These are phyloP conservation scores for Solanum medicagineum DNA, from an alignment of 257 asterid genomes.

Conservation along the genomic window DNA sequence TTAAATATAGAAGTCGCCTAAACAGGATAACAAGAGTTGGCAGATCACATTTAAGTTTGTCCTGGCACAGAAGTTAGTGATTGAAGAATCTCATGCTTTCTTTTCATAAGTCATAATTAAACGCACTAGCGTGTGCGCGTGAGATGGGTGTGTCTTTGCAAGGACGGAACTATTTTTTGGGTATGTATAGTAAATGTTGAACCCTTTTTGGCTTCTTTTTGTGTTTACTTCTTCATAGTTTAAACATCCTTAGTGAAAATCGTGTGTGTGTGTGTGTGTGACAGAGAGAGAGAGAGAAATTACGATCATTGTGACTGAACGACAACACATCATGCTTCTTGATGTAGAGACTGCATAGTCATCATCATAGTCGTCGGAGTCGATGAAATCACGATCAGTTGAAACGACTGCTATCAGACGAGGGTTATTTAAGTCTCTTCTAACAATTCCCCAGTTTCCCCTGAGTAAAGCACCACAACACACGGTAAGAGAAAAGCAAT, in stretches of 20 bases:
- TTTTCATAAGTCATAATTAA: neutral
- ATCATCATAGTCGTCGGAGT: constrained; percentile 36
- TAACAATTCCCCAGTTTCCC: constrained; percentile 87
- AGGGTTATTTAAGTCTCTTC: constrained; percentile 62
- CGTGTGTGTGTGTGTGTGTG: neutral
- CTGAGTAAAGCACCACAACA: constrained; percentile 23
- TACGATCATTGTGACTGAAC: constrained; percentile 67
- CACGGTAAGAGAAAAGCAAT: neutral
- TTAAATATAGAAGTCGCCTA: neutral
- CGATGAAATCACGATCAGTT: constrained; percentile 39
- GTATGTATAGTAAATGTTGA: no score
- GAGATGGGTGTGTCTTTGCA: neutral
- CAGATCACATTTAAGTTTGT: neutral
- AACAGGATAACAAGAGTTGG: neutral
- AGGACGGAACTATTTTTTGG: no score
- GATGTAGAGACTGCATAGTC: constrained; percentile 55
- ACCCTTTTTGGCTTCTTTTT: no score
- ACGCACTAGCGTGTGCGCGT: neutral
- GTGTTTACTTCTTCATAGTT: no score
- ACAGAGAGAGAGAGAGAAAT: constrained; percentile 15
- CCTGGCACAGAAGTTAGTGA: neutral
- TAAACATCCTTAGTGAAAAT: no score
- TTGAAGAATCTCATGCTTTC: neutral
- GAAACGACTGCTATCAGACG: constrained; percentile 75
- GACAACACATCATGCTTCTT: constrained; percentile 72